Evolutionary conservation across 2,329 filamentous ascomycete genomes (phyloP).

Genomic region (Sporothrix mexicana): DNA sequence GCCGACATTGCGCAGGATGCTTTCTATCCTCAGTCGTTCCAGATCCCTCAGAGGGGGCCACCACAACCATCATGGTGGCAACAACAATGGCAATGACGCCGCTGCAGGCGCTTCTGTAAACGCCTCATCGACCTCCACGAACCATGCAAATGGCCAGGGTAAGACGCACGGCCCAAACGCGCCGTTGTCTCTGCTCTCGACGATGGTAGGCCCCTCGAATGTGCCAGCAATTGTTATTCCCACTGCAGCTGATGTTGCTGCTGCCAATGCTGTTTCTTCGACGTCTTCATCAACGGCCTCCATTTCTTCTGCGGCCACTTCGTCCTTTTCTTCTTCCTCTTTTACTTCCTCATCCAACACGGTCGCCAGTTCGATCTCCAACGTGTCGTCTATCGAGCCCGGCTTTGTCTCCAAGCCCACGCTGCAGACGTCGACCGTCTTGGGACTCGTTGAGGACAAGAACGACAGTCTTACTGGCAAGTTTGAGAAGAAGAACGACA

Average conservation of each 20-base stretch:
- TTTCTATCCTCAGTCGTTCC: constrained; percentile 45
- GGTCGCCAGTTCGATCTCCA: constrained; percentile 23
- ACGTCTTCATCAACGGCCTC: constrained; percentile 21
- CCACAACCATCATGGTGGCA: constrained; percentile 22
- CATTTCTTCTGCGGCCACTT: constrained; percentile 6
- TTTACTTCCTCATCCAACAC: constrained; percentile 25
- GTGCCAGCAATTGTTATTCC: constrained; percentile 25
- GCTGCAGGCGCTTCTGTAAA: constrained; percentile 20
- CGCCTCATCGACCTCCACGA: constrained; percentile 25
- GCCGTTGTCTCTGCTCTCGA: constrained; percentile 32
- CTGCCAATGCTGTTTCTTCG: background rate
- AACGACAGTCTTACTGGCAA: background rate
- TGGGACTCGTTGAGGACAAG: constrained; percentile 44
- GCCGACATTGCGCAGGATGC: constrained; percentile 41
- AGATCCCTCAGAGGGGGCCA: constrained; percentile 42
- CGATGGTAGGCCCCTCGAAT: constrained; percentile 25
- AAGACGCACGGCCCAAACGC: constrained; percentile 42
- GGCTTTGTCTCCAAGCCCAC: constrained; percentile 47
- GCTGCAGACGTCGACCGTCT: constrained; percentile 44
- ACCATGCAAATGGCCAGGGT: constrained; percentile 33
- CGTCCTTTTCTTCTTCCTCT: constrained; percentile 24
- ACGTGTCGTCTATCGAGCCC: constrained; percentile 39
- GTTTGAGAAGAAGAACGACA: background rate
- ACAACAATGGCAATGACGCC: background rate
- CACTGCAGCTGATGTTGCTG: background rate